Percentiles rank a stretch among this genome's conserved stretches.
These are phyloP conservation scores for Oxyria digyna DNA, from an alignment of 148 eudicot species.

Conservation along the genomic window DNA sequence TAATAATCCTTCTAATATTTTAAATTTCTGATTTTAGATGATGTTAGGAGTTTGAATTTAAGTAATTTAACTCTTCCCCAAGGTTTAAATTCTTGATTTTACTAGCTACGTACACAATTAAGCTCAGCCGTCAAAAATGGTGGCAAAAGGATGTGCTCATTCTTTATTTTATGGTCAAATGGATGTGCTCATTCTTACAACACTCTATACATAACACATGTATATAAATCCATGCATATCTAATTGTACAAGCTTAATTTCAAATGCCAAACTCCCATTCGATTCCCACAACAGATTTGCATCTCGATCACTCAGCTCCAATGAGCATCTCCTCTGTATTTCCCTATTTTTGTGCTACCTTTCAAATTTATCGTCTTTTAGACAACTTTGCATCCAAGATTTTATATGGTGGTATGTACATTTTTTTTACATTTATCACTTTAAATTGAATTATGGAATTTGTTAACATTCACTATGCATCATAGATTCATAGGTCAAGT, in stretches of 20 bases:
- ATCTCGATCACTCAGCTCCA: background rate
- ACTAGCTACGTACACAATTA: no score
- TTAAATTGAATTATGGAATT: no score
- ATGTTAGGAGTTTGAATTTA: no score
- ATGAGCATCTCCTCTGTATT: background rate
- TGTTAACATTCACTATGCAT: no score
- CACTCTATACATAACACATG: background rate
- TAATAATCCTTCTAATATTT: no score
- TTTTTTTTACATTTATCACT: background rate
- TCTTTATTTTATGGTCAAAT: background rate
- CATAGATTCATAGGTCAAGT: no score
- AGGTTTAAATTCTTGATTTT: no score
- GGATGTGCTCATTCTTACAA: conserved; percentile 5
- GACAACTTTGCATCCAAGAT: background rate
- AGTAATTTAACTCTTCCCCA: no score
- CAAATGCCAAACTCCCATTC: background rate
- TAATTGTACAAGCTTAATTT: background rate
- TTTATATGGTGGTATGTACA: background rate
- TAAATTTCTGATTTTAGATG: no score
- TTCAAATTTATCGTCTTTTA: background rate
- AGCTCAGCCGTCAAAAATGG: background rate
- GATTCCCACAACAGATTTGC: background rate
- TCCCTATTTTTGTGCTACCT: background rate
- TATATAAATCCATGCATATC: background rate
- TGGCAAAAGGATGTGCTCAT: background rate